Evolutionary conservation across 2,329 filamentous ascomycete species (phyloP), one percentile per base, ranked within the genome.

Genomic region (Balansia obtecta): DNA sequence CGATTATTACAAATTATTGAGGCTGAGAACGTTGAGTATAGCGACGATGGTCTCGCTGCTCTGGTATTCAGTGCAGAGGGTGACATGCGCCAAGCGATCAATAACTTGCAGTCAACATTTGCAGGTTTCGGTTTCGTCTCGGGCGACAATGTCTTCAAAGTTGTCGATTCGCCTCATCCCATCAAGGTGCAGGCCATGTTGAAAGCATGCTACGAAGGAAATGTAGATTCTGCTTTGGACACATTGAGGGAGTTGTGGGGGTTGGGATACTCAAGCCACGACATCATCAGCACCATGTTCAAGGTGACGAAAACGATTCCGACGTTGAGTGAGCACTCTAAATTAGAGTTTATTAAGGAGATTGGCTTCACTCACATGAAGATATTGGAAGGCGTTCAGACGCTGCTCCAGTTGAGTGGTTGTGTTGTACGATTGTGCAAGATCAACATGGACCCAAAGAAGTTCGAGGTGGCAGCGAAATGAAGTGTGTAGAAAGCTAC

Each of bases 351-450:
- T 60, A 95, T 97, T 71, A 91, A 89, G 71, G 93, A 96, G 70
- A 98, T 98, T 67, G 93, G 93, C 49, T 97, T 97, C 68, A 95
- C 93, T 2, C 93, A 98, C 65, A 98, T 98, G 93, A 90, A 94
- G 66, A 91, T 98, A 50, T 73, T 98, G n/a, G 93, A 98, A 64
- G 93, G 93, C 32, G 88, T 98, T 22, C 91, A 97, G 69, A 96
- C 91, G 8, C 77, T 96, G 55, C 76, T 98, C 52, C 93, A 98
- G 68, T 75, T 98, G 44, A 94, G 88, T 62, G 93, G 91, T 11
- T 97, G 91, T 64, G 77, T 98, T 20, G 89, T 88, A 15, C 83
- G 91, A 60, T 74, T 98, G 51, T 93, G 88, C 71, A 95, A 86
- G 73, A 83, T 97, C 65, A 96, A 96, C 67, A 97, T 98, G 91